A percentile compares a stretch with the other conserved stretches of the same genome.
phyloP scores from a whole-genome alignment of 169 alveolate species.

The Plasmodium gallinaceum region DNA sequence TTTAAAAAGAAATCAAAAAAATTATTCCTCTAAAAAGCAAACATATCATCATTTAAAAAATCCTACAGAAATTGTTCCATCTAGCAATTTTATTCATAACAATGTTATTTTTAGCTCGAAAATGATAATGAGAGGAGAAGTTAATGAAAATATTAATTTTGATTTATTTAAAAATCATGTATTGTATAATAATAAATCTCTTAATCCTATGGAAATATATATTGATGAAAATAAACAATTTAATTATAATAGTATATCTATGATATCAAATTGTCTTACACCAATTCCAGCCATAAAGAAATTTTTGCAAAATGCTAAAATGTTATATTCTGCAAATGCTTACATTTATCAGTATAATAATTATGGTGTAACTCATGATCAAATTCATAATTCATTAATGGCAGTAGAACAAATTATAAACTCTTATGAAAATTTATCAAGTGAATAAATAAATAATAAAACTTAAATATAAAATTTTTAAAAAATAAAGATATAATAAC shows the following conservation, averaged over 20 bases:
- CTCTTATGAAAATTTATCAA: slow-evolving; percentile 43
- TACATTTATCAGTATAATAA: slow-evolving; percentile 77
- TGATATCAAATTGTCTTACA: slow-evolving; percentile 80
- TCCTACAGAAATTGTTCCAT: not conserved
- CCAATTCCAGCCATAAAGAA: slow-evolving; percentile 69
- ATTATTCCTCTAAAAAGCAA: not conserved
- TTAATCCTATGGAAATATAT: slow-evolving; percentile 77
- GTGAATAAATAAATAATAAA: not conserved
- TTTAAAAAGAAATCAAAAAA: slow-evolving; percentile 5
- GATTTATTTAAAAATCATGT: slow-evolving; percentile 78
- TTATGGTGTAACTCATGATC: slow-evolving; percentile 73
- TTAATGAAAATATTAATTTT: slow-evolving; percentile 73
- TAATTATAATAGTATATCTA: slow-evolving; percentile 60
- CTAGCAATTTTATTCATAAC: slow-evolving; percentile 30
- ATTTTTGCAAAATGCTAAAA: slow-evolving; percentile 67
- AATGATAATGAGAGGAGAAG: slow-evolving; percentile 78
- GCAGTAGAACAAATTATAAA: slow-evolving; percentile 33
- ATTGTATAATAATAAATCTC: slow-evolving; percentile 70
- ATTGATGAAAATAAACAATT: slow-evolving; percentile 29
- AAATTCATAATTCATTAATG: slow-evolving; percentile 47
- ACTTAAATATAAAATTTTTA: too few relatives aligned
- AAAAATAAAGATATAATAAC: too few relatives aligned
- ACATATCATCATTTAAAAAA: slow-evolving; percentile 8
- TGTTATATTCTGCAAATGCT: slow-evolving; percentile 79
- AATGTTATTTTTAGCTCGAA: slow-evolving; percentile 77